Evolutionary conservation across 176 grass and related monocot genomes (phyloP).

Genomic region (Urochloa ruziziensis): DNA sequence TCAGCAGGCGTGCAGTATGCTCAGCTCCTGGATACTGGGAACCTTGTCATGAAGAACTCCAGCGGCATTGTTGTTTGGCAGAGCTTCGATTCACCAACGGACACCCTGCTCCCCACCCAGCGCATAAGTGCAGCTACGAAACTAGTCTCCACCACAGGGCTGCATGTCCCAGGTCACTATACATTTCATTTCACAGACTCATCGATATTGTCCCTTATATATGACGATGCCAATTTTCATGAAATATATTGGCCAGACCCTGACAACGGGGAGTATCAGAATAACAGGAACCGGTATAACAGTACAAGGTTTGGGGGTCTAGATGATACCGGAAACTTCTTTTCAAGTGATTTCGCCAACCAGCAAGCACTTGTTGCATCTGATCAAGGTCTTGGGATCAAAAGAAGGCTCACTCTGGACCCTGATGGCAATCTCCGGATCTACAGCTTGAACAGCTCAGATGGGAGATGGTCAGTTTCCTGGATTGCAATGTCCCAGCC

Average conservation of each 20-base stretch:
- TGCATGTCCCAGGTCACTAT: background rate
- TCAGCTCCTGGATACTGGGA: too few relatives aligned
- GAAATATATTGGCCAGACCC: constrained; percentile 52
- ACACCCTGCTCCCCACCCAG: constrained; percentile 44
- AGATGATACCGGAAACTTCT: constrained; percentile 34
- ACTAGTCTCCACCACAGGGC: constrained; percentile 19
- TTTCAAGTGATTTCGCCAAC: constrained; percentile 30
- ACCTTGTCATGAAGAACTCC: too few relatives aligned
- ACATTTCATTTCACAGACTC: constrained; percentile 26
- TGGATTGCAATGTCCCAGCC: constrained; percentile 36
- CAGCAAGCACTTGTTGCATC: constrained; percentile 36
- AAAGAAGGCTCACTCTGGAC: constrained; percentile 44
- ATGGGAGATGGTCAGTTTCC: constrained; percentile 40
- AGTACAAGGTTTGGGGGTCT: constrained; percentile 6
- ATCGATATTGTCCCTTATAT: constrained; percentile 41
- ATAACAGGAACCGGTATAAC: constrained; percentile 30
- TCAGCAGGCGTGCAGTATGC: too few relatives aligned
- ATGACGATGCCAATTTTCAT: constrained; percentile 20
- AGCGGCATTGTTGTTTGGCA: too few relatives aligned
- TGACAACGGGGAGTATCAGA: background rate
- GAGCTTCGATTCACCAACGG: too few relatives aligned
- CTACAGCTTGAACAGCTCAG: constrained; percentile 35
- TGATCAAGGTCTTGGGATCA: constrained; percentile 33
- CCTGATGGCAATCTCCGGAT: constrained; percentile 41
- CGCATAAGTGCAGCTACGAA: constrained; percentile 32